Percentiles rank a stretch among this genome's conserved stretches.
These are phyloP conservation scores for Comarum palustre DNA, from an alignment of 306 rosid genomes.

Conservation along the genomic window DNA sequence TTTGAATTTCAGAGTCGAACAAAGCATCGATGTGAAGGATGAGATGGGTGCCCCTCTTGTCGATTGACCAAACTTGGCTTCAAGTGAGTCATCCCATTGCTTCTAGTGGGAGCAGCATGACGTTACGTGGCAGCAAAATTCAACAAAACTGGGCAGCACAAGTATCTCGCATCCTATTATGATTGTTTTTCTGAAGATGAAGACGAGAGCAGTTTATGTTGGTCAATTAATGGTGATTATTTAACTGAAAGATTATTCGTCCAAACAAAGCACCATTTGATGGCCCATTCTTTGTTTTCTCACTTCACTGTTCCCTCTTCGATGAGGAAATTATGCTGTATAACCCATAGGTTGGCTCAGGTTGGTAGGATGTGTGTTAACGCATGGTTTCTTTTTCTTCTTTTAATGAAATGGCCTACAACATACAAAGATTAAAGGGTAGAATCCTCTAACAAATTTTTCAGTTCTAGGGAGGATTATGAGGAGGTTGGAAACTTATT, in stretches of 20 bases:
- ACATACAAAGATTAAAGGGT: no score
- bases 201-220: background rate
- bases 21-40: background rate
- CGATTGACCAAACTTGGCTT: background rate
- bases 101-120: background rate
- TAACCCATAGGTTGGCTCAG: no score
- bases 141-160: background rate
- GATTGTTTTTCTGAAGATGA: background rate
- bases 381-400: no score
- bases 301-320: no score
- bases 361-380: no score
- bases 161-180: background rate
- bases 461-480: no score
- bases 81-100: background rate
- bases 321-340: background rate
- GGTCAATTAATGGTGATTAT: background rate
- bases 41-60: background rate
- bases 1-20: background rate
- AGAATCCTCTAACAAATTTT: no score
- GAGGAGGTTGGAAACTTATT: no score
- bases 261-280: no score
- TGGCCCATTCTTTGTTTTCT: background rate
- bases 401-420: no score
- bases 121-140: background rate
- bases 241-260: no score